Evolutionary conservation across 1,284 basidiomycete genomes (phyloP).

Genomic region (Earliella scabrosa): DNA sequence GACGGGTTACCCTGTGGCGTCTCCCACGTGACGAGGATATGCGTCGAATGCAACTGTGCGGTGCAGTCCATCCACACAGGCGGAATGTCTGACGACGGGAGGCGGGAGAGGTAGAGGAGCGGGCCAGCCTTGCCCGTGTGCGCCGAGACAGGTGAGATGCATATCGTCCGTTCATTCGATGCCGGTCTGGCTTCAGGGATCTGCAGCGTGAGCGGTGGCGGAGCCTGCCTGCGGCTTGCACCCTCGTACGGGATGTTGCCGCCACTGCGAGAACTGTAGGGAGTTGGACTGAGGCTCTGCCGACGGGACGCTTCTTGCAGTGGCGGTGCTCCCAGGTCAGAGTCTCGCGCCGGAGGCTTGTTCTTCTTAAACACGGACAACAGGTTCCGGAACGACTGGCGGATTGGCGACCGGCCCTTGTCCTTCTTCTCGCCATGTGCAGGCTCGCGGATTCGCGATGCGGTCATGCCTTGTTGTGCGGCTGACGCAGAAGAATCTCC

Average conservation of each 20-base stretch:
- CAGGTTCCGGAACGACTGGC: constrained; percentile 68
- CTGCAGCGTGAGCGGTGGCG: constrained; percentile 14
- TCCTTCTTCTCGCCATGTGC: constrained; percentile 22
- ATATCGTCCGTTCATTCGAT: constrained; percentile 21
- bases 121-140: constrained; percentile 46
- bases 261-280: background rate
- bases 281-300: background rate
- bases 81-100: constrained; percentile 23
- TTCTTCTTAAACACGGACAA: constrained; percentile 67
- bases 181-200: constrained; percentile 10
- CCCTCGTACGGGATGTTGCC: background rate
- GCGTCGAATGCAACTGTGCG: constrained; percentile 49
- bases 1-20: constrained; percentile 48
- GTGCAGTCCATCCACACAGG: constrained; percentile 60
- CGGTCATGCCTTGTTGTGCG: background rate
- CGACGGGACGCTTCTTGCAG: background rate
- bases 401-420: constrained; percentile 53
- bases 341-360: constrained; percentile 39
- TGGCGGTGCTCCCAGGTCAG: background rate
- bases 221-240: background rate
- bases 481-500: constrained; percentile 6
- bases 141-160: constrained; percentile 36
- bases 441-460: background rate
- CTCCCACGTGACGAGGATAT: constrained; percentile 52
- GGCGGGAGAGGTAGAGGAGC: constrained; percentile 54